Percentiles rank a stretch among this genome's conserved stretches.
Conservation (phyloP, 805 yeast genomes). For the Wickerhamomyces hampshirensis region DNA sequence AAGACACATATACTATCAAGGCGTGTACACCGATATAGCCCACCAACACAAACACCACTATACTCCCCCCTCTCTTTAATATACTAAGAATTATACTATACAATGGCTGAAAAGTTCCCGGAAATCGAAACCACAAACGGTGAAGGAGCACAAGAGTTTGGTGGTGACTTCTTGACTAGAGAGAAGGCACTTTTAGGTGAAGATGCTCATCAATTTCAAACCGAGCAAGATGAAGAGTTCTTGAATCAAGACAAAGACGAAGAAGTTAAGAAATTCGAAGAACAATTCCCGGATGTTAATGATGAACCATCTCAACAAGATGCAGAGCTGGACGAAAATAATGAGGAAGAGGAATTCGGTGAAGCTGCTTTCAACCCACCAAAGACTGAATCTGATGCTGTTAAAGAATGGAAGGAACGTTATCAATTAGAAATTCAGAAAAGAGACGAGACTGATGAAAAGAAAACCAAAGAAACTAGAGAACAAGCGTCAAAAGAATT, state of each 20-base stretch:
- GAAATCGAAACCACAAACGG: constrained; percentile 46
- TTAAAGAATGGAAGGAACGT: constrained; percentile 77
- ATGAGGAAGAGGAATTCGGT: constrained; percentile 40
- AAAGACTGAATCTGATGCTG: constrained; percentile 47
- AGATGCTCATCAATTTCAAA: constrained; percentile 55
- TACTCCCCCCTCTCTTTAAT: neutral
- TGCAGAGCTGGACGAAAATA: constrained; percentile 17
- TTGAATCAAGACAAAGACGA: constrained; percentile 39
- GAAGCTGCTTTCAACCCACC: constrained; percentile 25
- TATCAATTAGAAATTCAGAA: constrained; percentile 73
- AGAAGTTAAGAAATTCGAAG: constrained; percentile 56
- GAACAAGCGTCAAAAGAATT: constrained; percentile 76
- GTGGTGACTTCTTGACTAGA: constrained; percentile 58
- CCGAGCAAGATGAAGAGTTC: constrained; percentile 53
- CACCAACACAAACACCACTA: neutral
- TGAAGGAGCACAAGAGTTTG: constrained; percentile 26
- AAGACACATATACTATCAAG: no score
- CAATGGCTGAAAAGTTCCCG: constrained; percentile 76
- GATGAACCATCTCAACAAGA: constrained; percentile 19
- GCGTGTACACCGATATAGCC: neutral
- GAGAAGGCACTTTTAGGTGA: constrained; percentile 62
- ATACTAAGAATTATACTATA: neutral
- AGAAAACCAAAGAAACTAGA: constrained; percentile 61
- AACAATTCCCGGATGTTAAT: constrained; percentile 58
- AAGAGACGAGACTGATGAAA: constrained; percentile 67